Conservation (phyloP, 1,284 basidiomycete genomes). For the Coniophora puteana region DNA sequence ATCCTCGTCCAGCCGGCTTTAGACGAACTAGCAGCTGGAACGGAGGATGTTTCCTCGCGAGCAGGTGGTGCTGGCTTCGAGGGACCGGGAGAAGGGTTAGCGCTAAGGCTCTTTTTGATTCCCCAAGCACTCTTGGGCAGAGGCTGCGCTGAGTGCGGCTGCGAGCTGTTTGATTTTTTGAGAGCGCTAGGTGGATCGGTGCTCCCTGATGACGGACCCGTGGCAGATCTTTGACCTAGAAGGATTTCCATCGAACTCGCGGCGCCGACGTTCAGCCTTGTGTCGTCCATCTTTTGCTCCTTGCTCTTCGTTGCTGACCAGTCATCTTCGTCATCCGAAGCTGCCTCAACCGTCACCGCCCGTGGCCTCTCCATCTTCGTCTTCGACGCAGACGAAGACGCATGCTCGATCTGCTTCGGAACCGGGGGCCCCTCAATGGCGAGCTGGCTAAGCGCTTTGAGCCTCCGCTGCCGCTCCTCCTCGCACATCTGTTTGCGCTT, state of each 20-base stretch:
- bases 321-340: constrained; percentile 12
- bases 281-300: constrained; percentile 23
- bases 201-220: not conserved
- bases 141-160: constrained; percentile 3
- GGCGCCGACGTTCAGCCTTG: constrained; percentile 21
- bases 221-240: constrained; percentile 1
- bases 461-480: constrained; percentile 38
- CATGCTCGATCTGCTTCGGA: constrained; percentile 13
- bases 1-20: too few relatives aligned
- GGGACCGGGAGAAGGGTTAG: too few relatives aligned
- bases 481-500: constrained; percentile 44
- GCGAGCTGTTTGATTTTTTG: constrained; percentile 2
- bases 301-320: constrained; percentile 21
- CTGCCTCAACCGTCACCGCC: constrained; percentile 12
- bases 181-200: not conserved
- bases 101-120: too few relatives aligned
- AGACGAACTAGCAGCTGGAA: too few relatives aligned
- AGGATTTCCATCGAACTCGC: not conserved
- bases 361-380: constrained; percentile 8
- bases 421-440: constrained; percentile 15
- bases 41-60: too few relatives aligned
- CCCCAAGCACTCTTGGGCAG: too few relatives aligned
- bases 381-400: constrained; percentile 14
- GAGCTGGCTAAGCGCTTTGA: constrained; percentile 28
- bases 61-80: too few relatives aligned